These are phyloP conservation scores for Ceratocystis ficicola DNA, from an alignment of 2,329 filamentous ascomycete species.

Conservation along the genomic window DNA sequence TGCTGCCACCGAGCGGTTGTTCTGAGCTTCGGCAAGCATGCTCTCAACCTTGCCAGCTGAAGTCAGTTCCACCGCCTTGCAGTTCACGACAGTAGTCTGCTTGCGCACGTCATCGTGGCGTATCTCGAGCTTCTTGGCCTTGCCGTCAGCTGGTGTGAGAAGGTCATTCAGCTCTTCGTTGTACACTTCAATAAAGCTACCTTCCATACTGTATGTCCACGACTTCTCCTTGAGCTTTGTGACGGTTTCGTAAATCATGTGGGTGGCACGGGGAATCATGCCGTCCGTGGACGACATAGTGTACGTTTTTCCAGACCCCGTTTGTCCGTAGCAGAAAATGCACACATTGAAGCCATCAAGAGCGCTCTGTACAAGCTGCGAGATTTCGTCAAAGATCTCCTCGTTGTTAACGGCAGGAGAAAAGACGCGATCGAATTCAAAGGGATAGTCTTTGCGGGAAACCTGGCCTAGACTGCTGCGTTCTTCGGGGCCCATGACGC, in stretches of 20 bases:
- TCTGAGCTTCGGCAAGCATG: slow-evolving; percentile 68
- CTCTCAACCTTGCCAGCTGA: slow-evolving; percentile 67
- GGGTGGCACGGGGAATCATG: slow-evolving; percentile 88
- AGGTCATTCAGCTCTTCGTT: slow-evolving; percentile 94
- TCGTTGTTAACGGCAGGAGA: slow-evolving; percentile 63
- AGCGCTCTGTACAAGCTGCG: slow-evolving; percentile 89
- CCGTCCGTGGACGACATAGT: slow-evolving; percentile 88
- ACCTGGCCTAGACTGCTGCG: slow-evolving; percentile 66
- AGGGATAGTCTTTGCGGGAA: slow-evolving; percentile 66
- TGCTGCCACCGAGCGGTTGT: slow-evolving; percentile 82
- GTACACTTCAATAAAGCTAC: slow-evolving; percentile 94
- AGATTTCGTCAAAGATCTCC: slow-evolving; percentile 91
- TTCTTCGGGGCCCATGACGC: slow-evolving; percentile 71
- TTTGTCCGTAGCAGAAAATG: slow-evolving; percentile 98
- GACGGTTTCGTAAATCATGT: slow-evolving; percentile 86
- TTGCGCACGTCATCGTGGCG: slow-evolving; percentile 72
- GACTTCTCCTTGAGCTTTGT: slow-evolving; percentile 75
- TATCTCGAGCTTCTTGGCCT: slow-evolving; percentile 74
- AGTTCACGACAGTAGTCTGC: slow-evolving; percentile 70
- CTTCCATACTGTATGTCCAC: slow-evolving; percentile 89
- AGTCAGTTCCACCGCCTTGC: slow-evolving; percentile 63
- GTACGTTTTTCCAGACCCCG: slow-evolving; percentile 89
- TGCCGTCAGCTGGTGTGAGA: slow-evolving; percentile 46
- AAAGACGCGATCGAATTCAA: slow-evolving; percentile 90
- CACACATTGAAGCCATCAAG: slow-evolving; percentile 97